Base-by-base conservation (phyloP, 164 flowering plant species). In the Annona cherimola region DNA sequence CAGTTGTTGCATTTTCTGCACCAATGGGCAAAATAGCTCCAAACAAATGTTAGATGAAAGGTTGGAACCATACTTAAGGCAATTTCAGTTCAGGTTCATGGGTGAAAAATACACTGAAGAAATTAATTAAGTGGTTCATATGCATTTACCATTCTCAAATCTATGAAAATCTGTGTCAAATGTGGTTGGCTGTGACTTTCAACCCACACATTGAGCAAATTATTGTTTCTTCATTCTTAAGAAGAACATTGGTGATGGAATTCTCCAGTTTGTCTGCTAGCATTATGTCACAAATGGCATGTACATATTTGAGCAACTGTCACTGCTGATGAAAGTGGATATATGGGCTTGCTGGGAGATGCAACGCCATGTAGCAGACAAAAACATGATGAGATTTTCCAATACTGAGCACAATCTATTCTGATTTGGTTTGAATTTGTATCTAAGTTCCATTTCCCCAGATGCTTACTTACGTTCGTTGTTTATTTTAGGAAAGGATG, bases 401-500 rank as follows among this genome's bases (percentile, higher is more conserved):
- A 50, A 50, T 50, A 16, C 14, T 50, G 14, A 16, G 14, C 57
- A 6, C 57, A 50, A 50, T 26, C 35, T 26, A 50, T 50, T 50
- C 3, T 50, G 57, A 50, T 26, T 26, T 26, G 35, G 35, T 26
- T 26, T 26, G 35, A 26, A 26, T 26, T 0, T 26, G 35, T 61
- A 7, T 20, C 63, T 61, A 42, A 63, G 66, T 11, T 63, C 43
- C 16, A 40, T 11, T 35, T 63, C 40, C 40, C 57, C 9, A 16
- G 14, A 50, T 50, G 57, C 3, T 50, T 50, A 50, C 9, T 50
- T 11, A 14, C 16, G 67, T 62, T 62, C 5, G 35, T 62, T 20
- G 7, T 62, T 43, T 78, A 6, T 77, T 68, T 3, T 66, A 96
- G 99, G 99, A 71, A 96, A 92, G 90, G 99, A 96, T 82, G 97